These are phyloP conservation scores for Camillea tinctor DNA, from an alignment of 2,329 filamentous ascomycete species.

Conservation along the genomic window DNA sequence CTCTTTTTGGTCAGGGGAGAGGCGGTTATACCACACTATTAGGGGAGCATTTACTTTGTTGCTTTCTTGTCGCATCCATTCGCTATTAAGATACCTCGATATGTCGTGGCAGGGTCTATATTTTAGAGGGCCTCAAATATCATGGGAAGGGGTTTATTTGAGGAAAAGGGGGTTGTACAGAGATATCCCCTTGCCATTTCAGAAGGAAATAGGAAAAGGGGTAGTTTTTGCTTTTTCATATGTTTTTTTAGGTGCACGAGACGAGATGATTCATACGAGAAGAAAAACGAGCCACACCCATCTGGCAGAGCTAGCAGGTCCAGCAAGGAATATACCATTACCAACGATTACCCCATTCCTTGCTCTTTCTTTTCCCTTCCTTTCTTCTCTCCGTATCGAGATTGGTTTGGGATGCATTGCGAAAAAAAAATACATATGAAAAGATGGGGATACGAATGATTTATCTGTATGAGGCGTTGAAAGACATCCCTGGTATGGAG, in stretches of 20 bases:
- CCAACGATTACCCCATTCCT: not conserved
- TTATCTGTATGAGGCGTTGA: no score
- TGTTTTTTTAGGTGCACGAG: slow-evolving; percentile 1
- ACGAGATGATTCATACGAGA: not conserved
- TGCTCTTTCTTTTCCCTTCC: slow-evolving; percentile 7
- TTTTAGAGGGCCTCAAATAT: not conserved
- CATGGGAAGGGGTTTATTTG: not conserved
- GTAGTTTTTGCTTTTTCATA: not conserved
- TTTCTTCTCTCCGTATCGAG: slow-evolving; percentile 15
- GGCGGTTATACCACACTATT: slow-evolving; percentile 23
- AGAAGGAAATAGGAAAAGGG: not conserved
- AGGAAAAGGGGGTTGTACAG: not conserved
- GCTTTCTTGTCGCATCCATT: slow-evolving; percentile 6
- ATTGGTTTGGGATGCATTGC: not conserved
- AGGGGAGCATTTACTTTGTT: slow-evolving; percentile 16
- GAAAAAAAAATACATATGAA: not conserved
- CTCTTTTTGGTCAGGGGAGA: slow-evolving; percentile 14
- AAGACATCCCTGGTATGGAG: no score
- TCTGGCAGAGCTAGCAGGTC: slow-evolving; percentile 3
- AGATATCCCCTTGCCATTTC: not conserved
- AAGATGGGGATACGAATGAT: not conserved
- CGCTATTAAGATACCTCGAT: slow-evolving; percentile 2
- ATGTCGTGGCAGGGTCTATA: not conserved
- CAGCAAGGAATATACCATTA: slow-evolving; percentile 1
- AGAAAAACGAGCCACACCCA: slow-evolving; percentile 1